phyloP scores from a whole-genome alignment of 164 flowering plant species.

The Nymphaea thermarum region DNA sequence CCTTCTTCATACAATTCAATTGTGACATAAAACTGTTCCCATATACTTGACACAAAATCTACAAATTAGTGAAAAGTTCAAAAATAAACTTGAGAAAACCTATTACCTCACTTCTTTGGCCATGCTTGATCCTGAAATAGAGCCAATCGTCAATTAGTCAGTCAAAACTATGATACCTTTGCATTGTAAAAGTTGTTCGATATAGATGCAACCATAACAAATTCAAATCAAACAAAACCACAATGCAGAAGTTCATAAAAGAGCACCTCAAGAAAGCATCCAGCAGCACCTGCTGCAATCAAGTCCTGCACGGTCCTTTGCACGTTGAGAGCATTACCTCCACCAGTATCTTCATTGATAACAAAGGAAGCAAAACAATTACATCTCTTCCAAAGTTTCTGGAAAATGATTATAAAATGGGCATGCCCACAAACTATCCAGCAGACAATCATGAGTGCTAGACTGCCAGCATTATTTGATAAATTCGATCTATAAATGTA shows the following conservation, averaged over 20 bases:
- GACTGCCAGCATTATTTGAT: no score
- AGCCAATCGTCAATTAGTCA: neutral
- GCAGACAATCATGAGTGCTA: no score
- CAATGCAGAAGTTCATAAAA: neutral
- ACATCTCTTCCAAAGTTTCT: neutral
- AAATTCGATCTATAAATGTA: no score
- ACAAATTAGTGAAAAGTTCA: no score
- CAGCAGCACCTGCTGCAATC: constrained; percentile 22
- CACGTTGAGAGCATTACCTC: constrained; percentile 17
- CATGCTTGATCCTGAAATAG: constrained; percentile 22
- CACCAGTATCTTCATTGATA: constrained; percentile 17
- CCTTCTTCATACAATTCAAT: no score
- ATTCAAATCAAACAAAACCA: neutral
- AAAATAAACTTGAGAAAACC: no score
- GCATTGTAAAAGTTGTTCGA: neutral
- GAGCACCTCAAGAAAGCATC: constrained; percentile 23
- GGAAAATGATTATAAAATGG: no score
- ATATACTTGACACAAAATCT: no score
- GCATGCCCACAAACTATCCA: no score
- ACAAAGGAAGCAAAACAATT: neutral
- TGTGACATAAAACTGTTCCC: no score
- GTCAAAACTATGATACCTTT: neutral
- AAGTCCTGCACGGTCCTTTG: constrained; percentile 18
- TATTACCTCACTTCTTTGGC: constrained; percentile 24
- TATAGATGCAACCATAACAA: neutral